Base-by-base conservation (phyloP, 2,329 filamentous ascomycete species). In the Verruconis gallopava region DNA sequence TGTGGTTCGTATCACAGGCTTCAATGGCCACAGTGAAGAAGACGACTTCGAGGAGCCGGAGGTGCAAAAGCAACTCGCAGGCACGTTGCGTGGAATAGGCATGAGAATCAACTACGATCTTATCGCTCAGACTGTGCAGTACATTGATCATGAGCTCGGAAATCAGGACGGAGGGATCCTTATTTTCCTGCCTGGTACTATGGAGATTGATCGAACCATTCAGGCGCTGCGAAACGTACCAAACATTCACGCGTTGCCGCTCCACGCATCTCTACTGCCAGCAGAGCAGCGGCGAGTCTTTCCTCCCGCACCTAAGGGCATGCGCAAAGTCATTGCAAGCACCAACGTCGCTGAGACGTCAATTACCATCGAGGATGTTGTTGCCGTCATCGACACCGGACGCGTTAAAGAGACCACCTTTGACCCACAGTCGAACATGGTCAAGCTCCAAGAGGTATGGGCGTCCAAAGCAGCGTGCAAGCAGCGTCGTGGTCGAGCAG, bases 281-380 rank as follows among this genome's bases (percentile, higher is more conserved):
- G 72, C 72, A 2, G 89, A 96, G 52, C 91, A 98, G 60, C 81
- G 83, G 46, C 74, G 77, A 18, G 91, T 98, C 1, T 98, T 98
- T 56, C 71, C 75, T 20, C 69, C 71, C 12, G 66, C 91, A 3
- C 88, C 89, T 0, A 59, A 65, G 2, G 86, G 86, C 0, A 88
- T 85, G 61, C 74, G 91, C 25, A 98, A 98, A 62, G 76, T 98
- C 11, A 83, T 98, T 22, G 84, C 89, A 4, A 85, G 91, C 1
- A 98, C 91, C 35, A 98, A 98, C 53, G 89, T 98, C 2, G 91
- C 91, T 2, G 91, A 98, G 59, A 98, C 91, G 0, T 96, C 91
- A 2, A 96, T 98, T 57, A 98, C 91, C 0, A 98, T 98, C 46
- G 88, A 95, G 55, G 91, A 98, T 55, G 84, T 98, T 41, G 83